A percentile compares a stretch with the other conserved stretches of the same genome.
Conservation (phyloP, 306 rosid species). For the Potentilla sterilis region DNA sequence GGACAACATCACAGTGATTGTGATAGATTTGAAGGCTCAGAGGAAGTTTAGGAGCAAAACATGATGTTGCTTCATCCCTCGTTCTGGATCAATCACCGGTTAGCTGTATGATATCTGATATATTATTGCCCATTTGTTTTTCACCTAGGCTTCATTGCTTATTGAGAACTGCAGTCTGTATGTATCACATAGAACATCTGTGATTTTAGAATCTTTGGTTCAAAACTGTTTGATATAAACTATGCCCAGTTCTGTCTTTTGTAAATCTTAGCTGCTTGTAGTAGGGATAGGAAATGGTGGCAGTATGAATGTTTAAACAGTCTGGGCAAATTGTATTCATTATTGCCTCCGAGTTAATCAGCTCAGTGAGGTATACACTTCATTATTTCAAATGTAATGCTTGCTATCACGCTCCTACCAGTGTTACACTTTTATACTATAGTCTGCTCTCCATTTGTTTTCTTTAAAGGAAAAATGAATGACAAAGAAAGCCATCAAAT, state of each 20-base stretch:
- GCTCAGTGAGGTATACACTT: conserved; percentile 62
- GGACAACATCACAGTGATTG: conserved; percentile 78
- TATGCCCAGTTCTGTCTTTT: conserved; percentile 41
- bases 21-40: conserved; percentile 84
- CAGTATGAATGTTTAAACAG: conserved; percentile 33
- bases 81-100: conserved; percentile 11
- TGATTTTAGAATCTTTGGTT: conserved; percentile 39
- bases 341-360: conserved; percentile 53
- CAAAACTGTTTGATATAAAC: conserved; percentile 36
- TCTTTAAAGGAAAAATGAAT: neutral
- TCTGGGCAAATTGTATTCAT: conserved; percentile 53
- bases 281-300: conserved; percentile 31
- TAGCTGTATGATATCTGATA: conserved; percentile 37
- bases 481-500: neutral
- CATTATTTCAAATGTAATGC: conserved; percentile 29
- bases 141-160: conserved; percentile 54
- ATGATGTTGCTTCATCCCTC: conserved; percentile 30
- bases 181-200: conserved; percentile 44
- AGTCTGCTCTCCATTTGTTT: neutral
- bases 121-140: conserved; percentile 65
- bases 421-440: neutral
- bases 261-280: conserved; percentile 56
- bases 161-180: conserved; percentile 44
- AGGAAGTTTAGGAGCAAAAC: conserved; percentile 79
- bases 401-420: neutral